A percentile compares a stretch with the other conserved stretches of the same genome.
These are phyloP conservation scores for Auriscalpium orientale DNA, from an alignment of 768 basidiomycete species.

Conservation along the genomic window DNA sequence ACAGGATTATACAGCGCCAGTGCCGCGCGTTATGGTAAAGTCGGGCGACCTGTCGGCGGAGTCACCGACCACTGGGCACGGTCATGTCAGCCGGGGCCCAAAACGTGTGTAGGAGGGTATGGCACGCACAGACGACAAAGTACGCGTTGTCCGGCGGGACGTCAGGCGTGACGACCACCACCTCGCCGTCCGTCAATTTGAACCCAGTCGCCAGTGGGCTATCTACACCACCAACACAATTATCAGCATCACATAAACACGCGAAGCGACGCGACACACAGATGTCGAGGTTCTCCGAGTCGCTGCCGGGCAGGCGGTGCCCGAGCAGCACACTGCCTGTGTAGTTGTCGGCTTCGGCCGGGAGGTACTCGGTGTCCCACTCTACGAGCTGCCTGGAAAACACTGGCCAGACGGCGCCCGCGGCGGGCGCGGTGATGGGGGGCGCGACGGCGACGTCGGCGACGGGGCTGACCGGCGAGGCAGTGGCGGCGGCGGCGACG, in stretches of 20 bases:
- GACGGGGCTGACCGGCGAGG: background rate
- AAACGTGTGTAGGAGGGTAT: background rate
- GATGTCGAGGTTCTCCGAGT: background rate
- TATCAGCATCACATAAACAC: background rate
- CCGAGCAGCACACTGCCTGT: background rate
- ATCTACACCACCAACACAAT: background rate
- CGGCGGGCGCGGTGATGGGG: background rate
- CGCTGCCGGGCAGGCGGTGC: background rate
- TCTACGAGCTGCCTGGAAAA: background rate
- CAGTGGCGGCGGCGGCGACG: background rate
- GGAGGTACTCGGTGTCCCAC: background rate
- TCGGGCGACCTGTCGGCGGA: constrained; percentile 29
- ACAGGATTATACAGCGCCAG: too few species aligned
- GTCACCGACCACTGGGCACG: constrained; percentile 26
- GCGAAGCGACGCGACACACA: background rate
- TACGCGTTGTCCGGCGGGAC: background rate
- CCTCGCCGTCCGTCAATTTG: background rate
- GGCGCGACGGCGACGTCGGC: background rate
- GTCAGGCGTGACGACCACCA: background rate
- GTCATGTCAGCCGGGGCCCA: background rate
- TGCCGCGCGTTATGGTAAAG: constrained; percentile 21
- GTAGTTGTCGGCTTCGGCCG: background rate
- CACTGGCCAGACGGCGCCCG: constrained; percentile 3
- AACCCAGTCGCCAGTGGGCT: constrained; percentile 2
- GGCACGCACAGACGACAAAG: background rate